phyloP scores from a whole-genome alignment of 495 filamentous ascomycete genomes.

The Penicillium pulvis region DNA sequence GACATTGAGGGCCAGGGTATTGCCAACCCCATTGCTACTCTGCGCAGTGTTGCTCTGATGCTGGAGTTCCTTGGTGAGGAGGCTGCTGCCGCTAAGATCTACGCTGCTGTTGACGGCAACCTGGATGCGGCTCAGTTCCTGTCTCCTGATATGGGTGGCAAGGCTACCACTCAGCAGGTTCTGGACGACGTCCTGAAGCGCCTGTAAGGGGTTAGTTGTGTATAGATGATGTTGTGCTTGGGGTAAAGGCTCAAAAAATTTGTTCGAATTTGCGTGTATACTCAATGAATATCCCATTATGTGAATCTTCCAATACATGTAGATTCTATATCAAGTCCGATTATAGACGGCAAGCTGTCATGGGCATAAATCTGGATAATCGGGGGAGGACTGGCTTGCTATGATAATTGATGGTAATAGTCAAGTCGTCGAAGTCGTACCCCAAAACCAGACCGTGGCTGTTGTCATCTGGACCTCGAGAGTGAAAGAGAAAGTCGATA shows the following conservation, averaged over 20 bases:
- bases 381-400: no score
- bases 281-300: constrained; percentile 1
- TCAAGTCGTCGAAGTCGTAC: no score
- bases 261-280: constrained; percentile 3
- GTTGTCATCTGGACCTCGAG: no score
- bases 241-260: neutral
- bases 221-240: constrained; percentile 9
- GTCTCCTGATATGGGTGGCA: constrained; percentile 90
- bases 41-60: constrained; percentile 90
- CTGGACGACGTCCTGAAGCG: constrained; percentile 85
- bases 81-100: constrained; percentile 83
- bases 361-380: no score
- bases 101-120: constrained; percentile 89
- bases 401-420: no score
- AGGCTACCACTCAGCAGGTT: constrained; percentile 84
- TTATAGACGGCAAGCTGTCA: no score
- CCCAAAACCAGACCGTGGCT: no score
- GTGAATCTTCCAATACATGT: neutral
- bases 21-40: constrained; percentile 94
- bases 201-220: constrained; percentile 56
- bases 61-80: constrained; percentile 91
- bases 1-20: constrained; percentile 92
- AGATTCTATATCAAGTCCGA: neutral
- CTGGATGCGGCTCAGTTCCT: constrained; percentile 79
- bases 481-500: no score